Evolutionary conservation across 1,139 yeast species (phyloP).

Genomic region (Yamadazyma sp.): DNA sequence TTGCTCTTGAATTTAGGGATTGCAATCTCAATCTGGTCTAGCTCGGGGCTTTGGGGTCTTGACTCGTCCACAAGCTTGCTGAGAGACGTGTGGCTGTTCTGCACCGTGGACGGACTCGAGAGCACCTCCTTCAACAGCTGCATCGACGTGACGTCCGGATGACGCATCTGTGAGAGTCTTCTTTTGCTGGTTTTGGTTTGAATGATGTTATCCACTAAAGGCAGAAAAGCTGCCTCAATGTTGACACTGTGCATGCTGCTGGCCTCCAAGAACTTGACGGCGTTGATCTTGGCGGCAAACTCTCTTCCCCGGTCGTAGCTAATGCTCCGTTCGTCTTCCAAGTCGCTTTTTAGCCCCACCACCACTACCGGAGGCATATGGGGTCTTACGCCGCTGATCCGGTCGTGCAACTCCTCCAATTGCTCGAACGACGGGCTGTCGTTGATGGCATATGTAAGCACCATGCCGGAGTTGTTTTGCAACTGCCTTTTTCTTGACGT

Average conservation of each 20-base stretch:
- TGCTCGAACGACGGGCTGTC: conserved; percentile 27
- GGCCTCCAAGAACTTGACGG: conserved; percentile 30
- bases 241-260: conserved; percentile 23
- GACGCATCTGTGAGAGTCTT: background rate
- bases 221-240: conserved; percentile 29
- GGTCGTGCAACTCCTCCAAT: conserved; percentile 27
- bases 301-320: conserved; percentile 27
- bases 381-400: conserved; percentile 18
- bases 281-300: conserved; percentile 28
- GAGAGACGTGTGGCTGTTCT: too few relatives aligned
- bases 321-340: conserved; percentile 26
- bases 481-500: conserved; percentile 29
- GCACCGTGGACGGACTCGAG: background rate
- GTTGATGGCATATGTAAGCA: conserved; percentile 33
- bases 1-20: conserved; percentile 12
- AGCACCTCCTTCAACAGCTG: background rate
- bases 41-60: background rate
- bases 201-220: conserved; percentile 19
- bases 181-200: conserved; percentile 7
- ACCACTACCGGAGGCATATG: conserved; percentile 30
- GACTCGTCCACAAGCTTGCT: too few relatives aligned
- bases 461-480: conserved; percentile 28
- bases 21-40: conserved; percentile 7
- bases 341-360: conserved; percentile 35
- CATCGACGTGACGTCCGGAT: background rate